Evolutionary conservation across 1,139 yeast genomes (phyloP).

Genomic region (Wickerhamiella infanticola): DNA sequence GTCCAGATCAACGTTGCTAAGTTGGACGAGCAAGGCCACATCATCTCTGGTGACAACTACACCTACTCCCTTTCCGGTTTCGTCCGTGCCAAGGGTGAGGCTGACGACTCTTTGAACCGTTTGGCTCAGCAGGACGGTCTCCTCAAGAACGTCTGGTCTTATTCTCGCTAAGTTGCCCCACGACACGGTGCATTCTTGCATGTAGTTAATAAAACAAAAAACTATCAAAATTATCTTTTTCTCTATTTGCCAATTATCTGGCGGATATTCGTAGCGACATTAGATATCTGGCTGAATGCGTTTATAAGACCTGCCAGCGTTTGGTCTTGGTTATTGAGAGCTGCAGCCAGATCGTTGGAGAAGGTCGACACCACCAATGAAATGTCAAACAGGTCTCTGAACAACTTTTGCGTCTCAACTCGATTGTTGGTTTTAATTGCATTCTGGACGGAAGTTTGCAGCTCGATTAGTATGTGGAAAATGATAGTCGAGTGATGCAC

Average conservation of each 20-base stretch:
- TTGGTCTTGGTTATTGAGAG: neutral
- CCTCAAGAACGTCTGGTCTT: conserved; percentile 96
- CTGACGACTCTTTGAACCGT: conserved; percentile 98
- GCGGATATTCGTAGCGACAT: too few relatives aligned
- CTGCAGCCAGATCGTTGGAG: too few relatives aligned
- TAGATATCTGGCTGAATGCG: neutral
- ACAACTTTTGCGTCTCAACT: neutral
- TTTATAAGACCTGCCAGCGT: neutral
- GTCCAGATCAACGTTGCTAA: conserved; percentile 83
- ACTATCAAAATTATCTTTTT: neutral
- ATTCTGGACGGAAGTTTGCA: neutral
- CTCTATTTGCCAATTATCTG: too few relatives aligned
- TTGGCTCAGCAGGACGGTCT: conserved; percentile 98
- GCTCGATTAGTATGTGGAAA: neutral
- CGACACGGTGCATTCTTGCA: neutral
- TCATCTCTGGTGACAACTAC: conserved; percentile 80
- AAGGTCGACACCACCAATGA: too few relatives aligned
- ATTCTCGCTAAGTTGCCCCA: conserved; percentile 67
- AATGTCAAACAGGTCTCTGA: neutral
- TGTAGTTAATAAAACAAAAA: neutral
- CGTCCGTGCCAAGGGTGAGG: conserved; percentile 85
- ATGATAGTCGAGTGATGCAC: neutral
- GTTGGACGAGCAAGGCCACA: conserved; percentile 92
- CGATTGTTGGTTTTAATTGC: neutral
- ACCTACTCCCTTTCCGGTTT: conserved; percentile 96